Base-by-base conservation (phyloP, 129 eudicot species). In the Erigeron canadensis region DNA sequence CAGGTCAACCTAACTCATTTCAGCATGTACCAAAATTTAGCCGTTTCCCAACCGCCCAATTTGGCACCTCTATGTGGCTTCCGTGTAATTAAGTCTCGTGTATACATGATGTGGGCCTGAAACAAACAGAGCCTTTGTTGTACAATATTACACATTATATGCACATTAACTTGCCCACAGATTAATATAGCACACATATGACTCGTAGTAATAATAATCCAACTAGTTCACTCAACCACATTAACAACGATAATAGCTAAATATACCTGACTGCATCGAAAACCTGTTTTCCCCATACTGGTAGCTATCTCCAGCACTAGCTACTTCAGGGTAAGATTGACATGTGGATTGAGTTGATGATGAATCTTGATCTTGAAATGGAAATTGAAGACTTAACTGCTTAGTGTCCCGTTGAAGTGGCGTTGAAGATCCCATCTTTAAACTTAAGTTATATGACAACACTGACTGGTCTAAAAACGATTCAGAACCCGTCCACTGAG, bases 311-410 rank as follows among this genome's bases (percentile, higher is more conserved):
- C 77, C 83, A 40, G 58, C 82, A 65, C 86, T 81, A 48, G 81
- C 84, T 10, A 73, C 91, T 74, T 81, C 86, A 39, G 83, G 64
- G 58, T 73, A 85, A 8, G 96, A 89, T 66, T 88, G 91, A 21
- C 84, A 83, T 21, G 89, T 84, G 10, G 96, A 89, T 68, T 84
- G 89, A 65, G 89, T 81, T 15, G 91, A 86, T 18, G 89, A 81
- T 2, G 91, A 84, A 64, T 89, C 91, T 64, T 77, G 87, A 21
- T 84, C 89, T 74, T 89, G 89, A 53, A 86, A 72, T 39, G 73
- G 87, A 74, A 86, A 74, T 8, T 78, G 88, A 76, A 83, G 70
- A 34, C 70, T 67, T 45, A 80, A 54, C 44, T 84, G 82, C 73
- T 86, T 83, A 6, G 73, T 48, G 66, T 43, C 74, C 37, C 75